A percentile compares a stretch with the other conserved stretches of the same genome.
Evolutionary conservation across 106 monocot species (phyloP).

Genomic region (Alisma plantagoaquatica): DNA sequence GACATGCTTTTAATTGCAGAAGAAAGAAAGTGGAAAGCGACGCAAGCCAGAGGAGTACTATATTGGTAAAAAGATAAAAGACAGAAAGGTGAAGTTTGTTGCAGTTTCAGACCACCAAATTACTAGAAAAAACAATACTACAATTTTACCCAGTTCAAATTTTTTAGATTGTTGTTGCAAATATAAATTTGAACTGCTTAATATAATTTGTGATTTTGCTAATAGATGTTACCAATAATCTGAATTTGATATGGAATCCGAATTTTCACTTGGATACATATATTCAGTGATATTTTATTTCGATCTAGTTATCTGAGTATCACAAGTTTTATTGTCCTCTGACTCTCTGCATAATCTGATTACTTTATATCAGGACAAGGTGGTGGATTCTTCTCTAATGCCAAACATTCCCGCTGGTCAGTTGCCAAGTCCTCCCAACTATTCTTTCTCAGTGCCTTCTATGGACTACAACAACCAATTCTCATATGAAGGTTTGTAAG

Average conservation of each 20-base stretch:
- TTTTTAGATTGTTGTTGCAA: not conserved
- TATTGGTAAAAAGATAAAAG: constrained; percentile 53
- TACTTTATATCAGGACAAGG: constrained; percentile 16
- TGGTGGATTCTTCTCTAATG: constrained; percentile 4
- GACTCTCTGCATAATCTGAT: too few relatives aligned
- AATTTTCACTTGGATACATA: too few relatives aligned
- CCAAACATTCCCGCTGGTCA: not conserved
- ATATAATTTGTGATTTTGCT: not conserved
- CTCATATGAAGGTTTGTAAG: constrained; percentile 8
- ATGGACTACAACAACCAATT: not conserved
- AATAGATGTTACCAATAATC: not conserved
- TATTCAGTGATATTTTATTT: not conserved
- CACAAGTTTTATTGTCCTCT: not conserved
- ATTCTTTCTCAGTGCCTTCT: not conserved
- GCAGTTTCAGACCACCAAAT: not conserved
- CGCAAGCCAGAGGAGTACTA: constrained; percentile 47
- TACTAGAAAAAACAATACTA: not conserved
- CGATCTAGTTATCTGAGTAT: not conserved
- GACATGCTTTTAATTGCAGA: constrained; percentile 21
- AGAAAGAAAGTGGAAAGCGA: constrained; percentile 69
- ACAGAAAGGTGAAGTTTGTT: constrained; percentile 60
- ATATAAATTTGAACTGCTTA: not conserved
- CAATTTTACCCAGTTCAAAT: not conserved
- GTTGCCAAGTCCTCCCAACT: not conserved
- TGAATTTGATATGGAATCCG: not conserved